These are phyloP conservation scores for Fomitopsis betulina DNA, from an alignment of 1,284 basidiomycete genomes.

Conservation along the genomic window DNA sequence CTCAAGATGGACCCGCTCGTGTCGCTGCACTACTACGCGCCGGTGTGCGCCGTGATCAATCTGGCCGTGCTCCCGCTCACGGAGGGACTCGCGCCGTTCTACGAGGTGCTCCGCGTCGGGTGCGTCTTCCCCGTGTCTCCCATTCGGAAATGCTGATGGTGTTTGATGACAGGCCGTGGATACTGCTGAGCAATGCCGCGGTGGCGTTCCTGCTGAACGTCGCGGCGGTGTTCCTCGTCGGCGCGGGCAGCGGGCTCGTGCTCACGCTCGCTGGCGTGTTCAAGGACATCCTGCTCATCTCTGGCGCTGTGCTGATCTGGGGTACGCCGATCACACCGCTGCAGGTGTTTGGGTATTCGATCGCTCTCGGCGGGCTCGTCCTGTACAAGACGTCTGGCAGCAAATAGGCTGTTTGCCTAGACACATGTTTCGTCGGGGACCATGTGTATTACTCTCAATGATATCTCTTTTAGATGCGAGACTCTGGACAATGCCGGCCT, in stretches of 20 bases:
- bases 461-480: too few species aligned
- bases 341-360: conserved; percentile 85
- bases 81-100: conserved; percentile 88
- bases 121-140: conserved; percentile 10
- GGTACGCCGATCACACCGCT: conserved; percentile 74
- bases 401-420: conserved; percentile 35
- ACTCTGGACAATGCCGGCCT: not conserved
- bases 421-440: not conserved
- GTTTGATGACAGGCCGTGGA: conserved; percentile 45
- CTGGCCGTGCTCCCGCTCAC: conserved; percentile 81
- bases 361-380: conserved; percentile 78
- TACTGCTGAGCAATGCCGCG: conserved; percentile 81
- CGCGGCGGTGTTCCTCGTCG: conserved; percentile 92
- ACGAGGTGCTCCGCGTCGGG: conserved; percentile 63
- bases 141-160: not conserved
- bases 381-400: conserved; percentile 78
- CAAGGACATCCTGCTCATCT: conserved; percentile 92
- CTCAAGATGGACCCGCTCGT: conserved; percentile 97
- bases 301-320: conserved; percentile 84
- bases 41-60: conserved; percentile 94
- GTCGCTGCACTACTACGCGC: conserved; percentile 93
- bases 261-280: conserved; percentile 94
- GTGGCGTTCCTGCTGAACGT: conserved; percentile 92
- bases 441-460: not conserved
- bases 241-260: conserved; percentile 83